phyloP scores from a whole-genome alignment of 2,329 filamentous ascomycete genomes.

The Lachnellula occidentalis region DNA sequence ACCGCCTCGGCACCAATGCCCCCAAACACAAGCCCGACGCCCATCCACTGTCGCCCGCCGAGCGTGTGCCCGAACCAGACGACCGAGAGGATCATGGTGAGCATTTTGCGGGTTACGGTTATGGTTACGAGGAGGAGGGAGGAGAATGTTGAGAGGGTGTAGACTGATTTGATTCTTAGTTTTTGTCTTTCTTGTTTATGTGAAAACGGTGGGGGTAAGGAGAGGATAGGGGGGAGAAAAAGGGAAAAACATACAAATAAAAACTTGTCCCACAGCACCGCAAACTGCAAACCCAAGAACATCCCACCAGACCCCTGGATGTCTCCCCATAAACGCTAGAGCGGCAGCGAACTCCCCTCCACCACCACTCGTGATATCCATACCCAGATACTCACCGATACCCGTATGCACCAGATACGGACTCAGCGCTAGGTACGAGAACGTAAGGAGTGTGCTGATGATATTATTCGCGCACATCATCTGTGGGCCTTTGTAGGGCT shows the following conservation, averaged over 20 bases:
- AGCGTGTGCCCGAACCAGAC: slow-evolving; percentile 89
- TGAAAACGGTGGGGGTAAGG: neutral
- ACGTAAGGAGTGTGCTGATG: slow-evolving; percentile 74
- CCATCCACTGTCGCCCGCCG: slow-evolving; percentile 85
- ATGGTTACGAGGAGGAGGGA: slow-evolving; percentile 91
- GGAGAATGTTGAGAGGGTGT: slow-evolving; percentile 88
- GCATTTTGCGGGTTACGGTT: slow-evolving; percentile 96
- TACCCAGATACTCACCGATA: slow-evolving; percentile 59
- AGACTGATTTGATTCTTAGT: slow-evolving; percentile 47
- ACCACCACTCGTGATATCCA: slow-evolving; percentile 53
- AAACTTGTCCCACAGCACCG: slow-evolving; percentile 90
- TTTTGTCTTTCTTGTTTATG: neutral
- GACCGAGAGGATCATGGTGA: slow-evolving; percentile 96
- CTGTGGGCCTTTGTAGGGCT: slow-evolving; percentile 82
- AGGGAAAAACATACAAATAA: slow-evolving; percentile 63
- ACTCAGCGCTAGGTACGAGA: slow-evolving; percentile 67
- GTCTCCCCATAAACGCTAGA: slow-evolving; percentile 69
- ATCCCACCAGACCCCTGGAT: slow-evolving; percentile 80
- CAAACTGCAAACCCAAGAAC: slow-evolving; percentile 86
- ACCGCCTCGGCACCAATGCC: slow-evolving; percentile 87
- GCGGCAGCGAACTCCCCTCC: slow-evolving; percentile 78
- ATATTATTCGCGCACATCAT: slow-evolving; percentile 99
- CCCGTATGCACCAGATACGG: slow-evolving; percentile 72
- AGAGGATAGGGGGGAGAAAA: slow-evolving; percentile 1
- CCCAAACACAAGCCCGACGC: slow-evolving; percentile 88